Evolutionary conservation across 768 basidiomycete species (phyloP), one percentile per base, ranked within the genome.

Genomic region (Ramaria rubella): DNA sequence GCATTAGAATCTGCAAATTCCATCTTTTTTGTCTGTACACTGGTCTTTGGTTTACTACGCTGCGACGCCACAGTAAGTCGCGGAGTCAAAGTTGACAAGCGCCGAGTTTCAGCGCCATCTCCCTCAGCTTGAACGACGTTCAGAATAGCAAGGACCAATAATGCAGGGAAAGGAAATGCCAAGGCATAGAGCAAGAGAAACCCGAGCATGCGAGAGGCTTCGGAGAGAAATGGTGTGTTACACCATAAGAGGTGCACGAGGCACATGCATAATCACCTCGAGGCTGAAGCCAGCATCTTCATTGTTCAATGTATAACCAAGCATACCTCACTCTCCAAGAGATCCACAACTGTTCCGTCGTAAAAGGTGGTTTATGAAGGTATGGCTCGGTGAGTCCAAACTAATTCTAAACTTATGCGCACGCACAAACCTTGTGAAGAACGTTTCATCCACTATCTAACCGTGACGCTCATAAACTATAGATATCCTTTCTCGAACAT

Each of bases 401-500:
- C n/a, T n/a, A n/a, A n/a, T n/a, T n/a, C n/a, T n/a, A n/a, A n/a
- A n/a, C n/a, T n/a, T n/a, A n/a, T n/a, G n/a, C n/a, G n/a, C n/a
- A n/a, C n/a, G n/a, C n/a, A n/a, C n/a, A n/a, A n/a, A n/a, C n/a
- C n/a, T n/a, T n/a, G n/a, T n/a, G n/a, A n/a, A n/a, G n/a, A n/a
- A n/a, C n/a, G n/a, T n/a, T n/a, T n/a, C n/a, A n/a, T n/a, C n/a
- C n/a, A n/a, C n/a, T n/a, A n/a, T n/a, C n/a, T n/a, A n/a, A n/a
- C n/a, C n/a, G n/a, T n/a, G n/a, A n/a, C n/a, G n/a, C n/a, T n/a
- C 15, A 23, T 27, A 27, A 48, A 2, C 46, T 64, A 63, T 29
- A 68, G 58, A 50, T 61, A 65, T 51, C 78, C 77, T 61, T 92
- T 78, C 61, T 76, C 70, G 46, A 74, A 65, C 60, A 99, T 84